A percentile compares a stretch with the other conserved stretches of the same genome.
phyloP scores from a whole-genome alignment of 2,329 filamentous ascomycete species.

The Xylaria sp. region DNA sequence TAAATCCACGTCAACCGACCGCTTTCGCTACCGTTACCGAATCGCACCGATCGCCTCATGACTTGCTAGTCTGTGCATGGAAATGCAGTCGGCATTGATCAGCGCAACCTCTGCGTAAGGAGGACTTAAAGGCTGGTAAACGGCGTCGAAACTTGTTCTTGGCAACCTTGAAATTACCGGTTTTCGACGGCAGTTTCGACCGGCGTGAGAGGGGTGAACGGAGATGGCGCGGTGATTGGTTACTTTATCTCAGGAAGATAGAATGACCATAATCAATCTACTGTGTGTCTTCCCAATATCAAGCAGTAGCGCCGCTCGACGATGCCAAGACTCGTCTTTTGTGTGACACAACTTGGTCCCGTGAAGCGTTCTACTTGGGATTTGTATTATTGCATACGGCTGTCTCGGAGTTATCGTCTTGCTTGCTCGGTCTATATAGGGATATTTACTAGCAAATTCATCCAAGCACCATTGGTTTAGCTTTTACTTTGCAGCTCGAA shows the following conservation, averaged over 20 bases:
- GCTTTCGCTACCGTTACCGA: neutral
- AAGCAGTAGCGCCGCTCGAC: neutral
- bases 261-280: conserved; percentile 25
- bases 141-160: neutral
- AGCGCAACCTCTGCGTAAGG: no score
- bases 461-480: neutral
- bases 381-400: neutral
- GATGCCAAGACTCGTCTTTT: neutral
- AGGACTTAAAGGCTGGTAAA: neutral
- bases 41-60: neutral
- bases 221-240: neutral
- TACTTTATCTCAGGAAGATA: conserved; percentile 23
- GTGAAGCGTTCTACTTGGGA: neutral
- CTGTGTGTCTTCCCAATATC: neutral
- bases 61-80: neutral
- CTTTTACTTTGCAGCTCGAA: no score
- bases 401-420: neutral
- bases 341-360: neutral
- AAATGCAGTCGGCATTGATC: neutral
- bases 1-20: conserved; percentile 3
- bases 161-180: neutral
- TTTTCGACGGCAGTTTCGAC: neutral
- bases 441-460: neutral
- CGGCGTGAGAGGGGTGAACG: neutral
- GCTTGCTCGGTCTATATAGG: neutral